Percentiles rank a stretch among this genome's conserved stretches.
Conservation (phyloP, 2,329 filamentous ascomycete genomes). For the Stagonosporopsis vannaccii region DNA sequence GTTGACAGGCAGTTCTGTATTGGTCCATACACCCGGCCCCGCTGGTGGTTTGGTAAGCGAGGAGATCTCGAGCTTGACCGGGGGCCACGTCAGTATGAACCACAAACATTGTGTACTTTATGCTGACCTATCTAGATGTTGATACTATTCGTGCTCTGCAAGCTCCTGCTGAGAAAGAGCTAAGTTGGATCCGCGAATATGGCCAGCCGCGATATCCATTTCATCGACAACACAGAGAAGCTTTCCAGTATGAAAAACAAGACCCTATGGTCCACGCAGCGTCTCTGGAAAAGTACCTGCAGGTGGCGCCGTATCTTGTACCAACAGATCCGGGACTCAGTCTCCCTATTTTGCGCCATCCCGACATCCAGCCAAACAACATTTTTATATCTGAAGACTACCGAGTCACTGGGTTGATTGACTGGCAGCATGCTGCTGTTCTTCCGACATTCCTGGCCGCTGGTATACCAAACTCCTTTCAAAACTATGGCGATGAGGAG, state of each 20-base stretch:
- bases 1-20: slow-evolving; percentile 27
- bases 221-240: slow-evolving; percentile 30
- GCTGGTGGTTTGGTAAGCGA: slow-evolving; percentile 34
- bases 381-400: slow-evolving; percentile 43
- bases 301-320: slow-evolving; percentile 29
- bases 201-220: slow-evolving; percentile 31
- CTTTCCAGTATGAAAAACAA: slow-evolving; percentile 31
- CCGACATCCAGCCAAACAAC: slow-evolving; percentile 46
- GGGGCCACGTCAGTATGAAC: slow-evolving; percentile 31
- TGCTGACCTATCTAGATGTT: slow-evolving; percentile 18
- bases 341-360: slow-evolving; percentile 41
- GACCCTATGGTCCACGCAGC: slow-evolving; percentile 26
- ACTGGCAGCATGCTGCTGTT: slow-evolving; percentile 52
- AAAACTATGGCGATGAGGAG: slow-evolving; percentile 50
- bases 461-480: slow-evolving; percentile 50
- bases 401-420: slow-evolving; percentile 49
- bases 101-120: background rate
- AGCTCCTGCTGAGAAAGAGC: slow-evolving; percentile 34
- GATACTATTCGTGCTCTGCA: slow-evolving; percentile 26
- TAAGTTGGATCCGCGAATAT: slow-evolving; percentile 31
- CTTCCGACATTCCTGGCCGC: slow-evolving; percentile 50
- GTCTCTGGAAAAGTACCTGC: slow-evolving; percentile 26
- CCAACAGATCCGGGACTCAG: slow-evolving; percentile 25
- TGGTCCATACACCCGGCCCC: slow-evolving; percentile 24
- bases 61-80: slow-evolving; percentile 27